Evolutionary conservation across 2,329 filamentous ascomycete genomes (phyloP).

Genomic region (Proliferodiscus dingleyae): DNA sequence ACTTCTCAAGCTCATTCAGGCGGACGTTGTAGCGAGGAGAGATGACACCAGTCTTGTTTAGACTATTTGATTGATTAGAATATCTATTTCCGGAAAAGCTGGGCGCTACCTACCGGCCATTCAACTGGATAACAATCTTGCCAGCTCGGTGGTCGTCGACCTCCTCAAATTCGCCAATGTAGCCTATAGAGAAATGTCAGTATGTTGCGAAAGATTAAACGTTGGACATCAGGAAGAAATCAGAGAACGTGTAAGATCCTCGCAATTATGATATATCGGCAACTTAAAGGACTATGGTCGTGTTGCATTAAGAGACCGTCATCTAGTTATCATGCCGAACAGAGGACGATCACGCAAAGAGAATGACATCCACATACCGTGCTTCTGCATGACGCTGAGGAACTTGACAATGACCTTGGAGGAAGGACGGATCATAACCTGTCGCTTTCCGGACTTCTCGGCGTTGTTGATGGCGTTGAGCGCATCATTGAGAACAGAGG

Average conservation of each 20-base stretch:
- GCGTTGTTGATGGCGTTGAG: constrained; percentile 99
- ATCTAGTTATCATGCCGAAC: constrained; percentile 99
- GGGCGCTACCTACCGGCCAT: constrained; percentile 64
- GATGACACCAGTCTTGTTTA: constrained; percentile 99
- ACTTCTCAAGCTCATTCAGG: constrained; percentile 97
- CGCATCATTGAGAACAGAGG: constrained; percentile 98
- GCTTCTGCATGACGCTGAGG: constrained; percentile 97
- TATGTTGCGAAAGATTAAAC: constrained; percentile 95
- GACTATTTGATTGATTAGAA: constrained; percentile 35
- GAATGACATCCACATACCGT: constrained; percentile 66
- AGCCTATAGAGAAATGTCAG: constrained; percentile 65
- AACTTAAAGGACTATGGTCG: constrained; percentile 99
- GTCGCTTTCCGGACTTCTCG: constrained; percentile 99
- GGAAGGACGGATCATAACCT: constrained; percentile 94
- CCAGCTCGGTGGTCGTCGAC: constrained; percentile 98
- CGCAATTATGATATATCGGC: constrained; percentile 88
- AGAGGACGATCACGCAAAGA: constrained; percentile 6
- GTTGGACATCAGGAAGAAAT: constrained; percentile 72
- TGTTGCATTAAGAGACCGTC: constrained; percentile 76
- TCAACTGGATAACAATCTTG: constrained; percentile 99
- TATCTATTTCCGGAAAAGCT: neutral
- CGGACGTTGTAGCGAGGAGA: constrained; percentile 99
- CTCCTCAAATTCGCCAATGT: constrained; percentile 99
- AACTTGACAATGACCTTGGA: constrained; percentile 99
- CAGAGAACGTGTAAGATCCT: constrained; percentile 98